Conservation (phyloP, 805 yeast genomes). For the Blastobotrys attinorum region DNA sequence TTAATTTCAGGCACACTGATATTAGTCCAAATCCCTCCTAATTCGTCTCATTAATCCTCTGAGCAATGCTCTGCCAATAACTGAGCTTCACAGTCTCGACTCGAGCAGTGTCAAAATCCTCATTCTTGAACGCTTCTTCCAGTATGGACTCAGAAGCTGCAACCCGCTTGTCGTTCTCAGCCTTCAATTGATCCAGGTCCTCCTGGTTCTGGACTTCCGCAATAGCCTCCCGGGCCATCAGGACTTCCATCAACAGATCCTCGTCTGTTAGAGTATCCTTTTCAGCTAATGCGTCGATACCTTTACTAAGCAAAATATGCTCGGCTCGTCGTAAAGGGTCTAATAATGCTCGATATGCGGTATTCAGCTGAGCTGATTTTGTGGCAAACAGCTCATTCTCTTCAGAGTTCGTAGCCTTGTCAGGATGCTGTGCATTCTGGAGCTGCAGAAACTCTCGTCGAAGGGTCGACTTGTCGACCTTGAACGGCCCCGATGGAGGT, state of each 20-base stretch:
- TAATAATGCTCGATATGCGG: conserved; percentile 64
- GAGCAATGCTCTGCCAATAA: conserved; percentile 75
- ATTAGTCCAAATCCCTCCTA: no score
- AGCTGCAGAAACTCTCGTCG: conserved; percentile 67
- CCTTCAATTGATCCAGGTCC: conserved; percentile 47
- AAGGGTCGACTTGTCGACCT: conserved; percentile 45
- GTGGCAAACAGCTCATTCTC: conserved; percentile 18
- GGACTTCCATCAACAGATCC: conserved; percentile 59
- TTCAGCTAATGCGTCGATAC: conserved; percentile 48
- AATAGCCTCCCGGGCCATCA: conserved; percentile 78
- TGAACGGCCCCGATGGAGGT: conserved; percentile 55
- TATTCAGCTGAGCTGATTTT: conserved; percentile 53
- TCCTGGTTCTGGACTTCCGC: conserved; percentile 54
- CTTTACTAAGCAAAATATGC: conserved; percentile 43
- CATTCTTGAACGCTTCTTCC: conserved; percentile 36
- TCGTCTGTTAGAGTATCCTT: conserved; percentile 37
- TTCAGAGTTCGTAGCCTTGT: conserved; percentile 34
- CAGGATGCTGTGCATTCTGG: conserved; percentile 81
- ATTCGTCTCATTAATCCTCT: conserved; percentile 56
- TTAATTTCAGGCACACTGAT: no score
- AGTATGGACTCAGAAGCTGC: conserved; percentile 38
- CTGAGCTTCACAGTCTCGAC: conserved; percentile 62
- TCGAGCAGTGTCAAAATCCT: conserved; percentile 54
- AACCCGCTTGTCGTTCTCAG: conserved; percentile 53
- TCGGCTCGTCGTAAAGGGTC: conserved; percentile 68